Conservation (phyloP, 2,329 filamentous ascomycete species). For the Fusarium sp. region DNA sequence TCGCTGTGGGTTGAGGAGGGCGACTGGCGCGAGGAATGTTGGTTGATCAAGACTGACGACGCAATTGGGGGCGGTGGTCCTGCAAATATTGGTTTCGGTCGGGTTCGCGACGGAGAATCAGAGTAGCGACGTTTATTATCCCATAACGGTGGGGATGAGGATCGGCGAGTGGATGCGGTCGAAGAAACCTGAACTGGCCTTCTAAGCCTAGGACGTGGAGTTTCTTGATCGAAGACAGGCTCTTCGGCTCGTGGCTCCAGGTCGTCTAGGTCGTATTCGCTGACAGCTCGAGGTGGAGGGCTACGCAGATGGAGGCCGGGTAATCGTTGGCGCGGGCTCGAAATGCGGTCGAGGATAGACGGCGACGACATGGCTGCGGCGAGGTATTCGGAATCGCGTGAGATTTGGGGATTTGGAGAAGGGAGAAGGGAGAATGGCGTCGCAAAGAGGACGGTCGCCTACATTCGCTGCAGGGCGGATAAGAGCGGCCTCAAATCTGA, state of each 20-base stretch:
- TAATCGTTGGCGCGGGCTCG: constrained; percentile 43
- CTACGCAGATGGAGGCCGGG: constrained; percentile 49
- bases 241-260: constrained; percentile 57
- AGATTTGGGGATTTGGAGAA: neutral
- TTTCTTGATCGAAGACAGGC: constrained; percentile 41
- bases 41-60: constrained; percentile 56
- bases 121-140: constrained; percentile 49
- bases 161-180: constrained; percentile 23
- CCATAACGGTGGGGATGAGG: constrained; percentile 35
- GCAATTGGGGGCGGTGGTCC: constrained; percentile 69
- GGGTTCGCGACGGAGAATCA: constrained; percentile 53
- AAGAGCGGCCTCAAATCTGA: constrained; percentile 10
- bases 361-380: constrained; percentile 47
- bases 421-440: constrained; percentile 2
- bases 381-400: neutral
- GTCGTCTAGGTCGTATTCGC: constrained; percentile 58
- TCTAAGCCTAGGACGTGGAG: constrained; percentile 42
- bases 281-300: constrained; percentile 44
- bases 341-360: constrained; percentile 49
- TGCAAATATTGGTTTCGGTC: constrained; percentile 58
- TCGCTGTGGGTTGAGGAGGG: constrained; percentile 28
- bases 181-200: constrained; percentile 27
- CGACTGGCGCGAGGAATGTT: constrained; percentile 20
- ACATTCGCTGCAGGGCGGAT: constrained; percentile 26
- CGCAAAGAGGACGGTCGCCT: constrained; percentile 25